phyloP scores from a whole-genome alignment of 2,329 filamentous ascomycete species.

The Lasiodiplodia gonubiensis region DNA sequence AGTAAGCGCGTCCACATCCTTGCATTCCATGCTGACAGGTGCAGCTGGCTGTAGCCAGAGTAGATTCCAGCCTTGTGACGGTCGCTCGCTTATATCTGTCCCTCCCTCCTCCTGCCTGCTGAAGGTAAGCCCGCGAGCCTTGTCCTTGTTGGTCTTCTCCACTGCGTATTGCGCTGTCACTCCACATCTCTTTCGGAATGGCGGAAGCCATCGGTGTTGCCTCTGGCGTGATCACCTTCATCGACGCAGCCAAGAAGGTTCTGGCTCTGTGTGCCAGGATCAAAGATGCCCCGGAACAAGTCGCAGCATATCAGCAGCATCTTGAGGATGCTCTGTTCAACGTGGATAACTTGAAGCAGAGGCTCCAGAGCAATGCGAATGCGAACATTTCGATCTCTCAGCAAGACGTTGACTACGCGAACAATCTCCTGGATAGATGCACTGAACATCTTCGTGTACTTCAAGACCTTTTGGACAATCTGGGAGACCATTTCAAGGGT shows the following conservation, averaged over 20 bases:
- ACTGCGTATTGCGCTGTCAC: too few species aligned
- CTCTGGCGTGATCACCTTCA: constrained; percentile 1
- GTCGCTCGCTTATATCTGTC: background rate
- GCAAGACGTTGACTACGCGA: background rate
- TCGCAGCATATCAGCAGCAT: background rate
- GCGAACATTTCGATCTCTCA: background rate
- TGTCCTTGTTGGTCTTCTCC: too few species aligned
- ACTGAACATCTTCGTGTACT: background rate
- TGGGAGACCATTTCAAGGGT: background rate
- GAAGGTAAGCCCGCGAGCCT: background rate
- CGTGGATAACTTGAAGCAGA: background rate
- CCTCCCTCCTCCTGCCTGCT: background rate
- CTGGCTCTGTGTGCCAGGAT: background rate
- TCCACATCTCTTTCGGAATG: background rate
- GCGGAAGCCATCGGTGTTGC: background rate
- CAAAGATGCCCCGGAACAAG: background rate
- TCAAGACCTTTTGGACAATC: background rate
- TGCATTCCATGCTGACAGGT: background rate
- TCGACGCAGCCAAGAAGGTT: background rate
- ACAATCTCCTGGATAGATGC: background rate
- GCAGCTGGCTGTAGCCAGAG: background rate
- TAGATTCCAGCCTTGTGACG: background rate
- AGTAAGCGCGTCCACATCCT: background rate
- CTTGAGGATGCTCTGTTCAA: background rate
- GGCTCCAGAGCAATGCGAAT: background rate